Evolutionary conservation across 2,329 filamentous ascomycete genomes (phyloP).

Genomic region (Cephalotrichum gorgonifer): DNA sequence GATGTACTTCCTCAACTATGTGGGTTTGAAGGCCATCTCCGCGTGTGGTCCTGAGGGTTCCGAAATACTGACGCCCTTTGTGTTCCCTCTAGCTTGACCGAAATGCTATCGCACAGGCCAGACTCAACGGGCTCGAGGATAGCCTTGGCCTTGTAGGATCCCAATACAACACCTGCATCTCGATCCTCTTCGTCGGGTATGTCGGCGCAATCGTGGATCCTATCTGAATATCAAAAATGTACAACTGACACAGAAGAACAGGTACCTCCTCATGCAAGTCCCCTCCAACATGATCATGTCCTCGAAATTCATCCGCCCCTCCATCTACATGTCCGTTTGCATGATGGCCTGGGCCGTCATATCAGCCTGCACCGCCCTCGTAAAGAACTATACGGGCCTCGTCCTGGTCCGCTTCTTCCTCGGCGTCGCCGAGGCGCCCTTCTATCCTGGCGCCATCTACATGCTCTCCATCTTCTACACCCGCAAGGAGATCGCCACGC

Average conservation of each 20-base stretch:
- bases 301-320: conserved; percentile 19
- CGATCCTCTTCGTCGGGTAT: conserved; percentile 22
- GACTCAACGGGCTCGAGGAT: conserved; percentile 18
- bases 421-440: conserved; percentile 17
- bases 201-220: too few species aligned
- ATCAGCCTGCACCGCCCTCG: conserved; percentile 25
- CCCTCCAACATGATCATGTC: conserved; percentile 29
- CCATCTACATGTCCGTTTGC: conserved; percentile 21
- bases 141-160: conserved; percentile 24
- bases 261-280: conserved; percentile 23
- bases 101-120: conserved; percentile 13
- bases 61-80: neutral
- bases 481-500: conserved; percentile 49
- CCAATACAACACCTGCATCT: conserved; percentile 26
- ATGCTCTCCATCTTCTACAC: conserved; percentile 45
- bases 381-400: conserved; percentile 27
- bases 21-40: conserved; percentile 5
- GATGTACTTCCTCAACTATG: conserved; percentile 22
- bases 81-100: conserved; percentile 18
- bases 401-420: conserved; percentile 28
- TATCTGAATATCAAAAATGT: conserved; percentile 6
- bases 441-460: conserved; percentile 27
- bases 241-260: neutral
- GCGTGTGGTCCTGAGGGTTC: neutral
- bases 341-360: conserved; percentile 23